Base-by-base conservation (phyloP, 2,329 filamentous ascomycete species). In the Sclerotinia borealis region DNA sequence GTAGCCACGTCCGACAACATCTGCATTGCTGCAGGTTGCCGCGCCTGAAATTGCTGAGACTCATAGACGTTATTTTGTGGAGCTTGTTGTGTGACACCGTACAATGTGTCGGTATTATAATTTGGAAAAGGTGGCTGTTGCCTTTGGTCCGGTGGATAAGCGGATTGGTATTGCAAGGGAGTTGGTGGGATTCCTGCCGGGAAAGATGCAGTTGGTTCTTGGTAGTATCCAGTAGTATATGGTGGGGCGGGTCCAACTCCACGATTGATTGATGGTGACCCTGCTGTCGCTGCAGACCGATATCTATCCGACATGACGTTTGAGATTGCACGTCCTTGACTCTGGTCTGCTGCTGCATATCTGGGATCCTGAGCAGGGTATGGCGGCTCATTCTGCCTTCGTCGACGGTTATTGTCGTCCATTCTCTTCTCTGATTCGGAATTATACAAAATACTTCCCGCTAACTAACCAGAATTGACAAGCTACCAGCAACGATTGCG, bases 1-100 rank as follows among this genome's bases (percentile, higher is more conserved):
- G 88, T 82, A 74, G 88, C 82, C 66, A 84, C 82, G 76, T 92
- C 86, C 74, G 86, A 79, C 76, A 93, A 82, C 78, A 92, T 90
- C 75, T 92, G 89, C 78, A 95, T 85, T 66, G 84, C 85, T 81
- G 89, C 85, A 78, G 88, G 84, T 74, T 92, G 90, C 79, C 89
- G 87, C 70, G 86, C 80, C 73, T 87, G 83, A 79, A 92, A 96
- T 74, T 88, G 88, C 78, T 87, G 83, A 75, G 87, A 85, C 73
- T 93, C 90, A 79, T 96, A 96, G 77, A 88, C 81, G 79, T 85
- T 76, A 78, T 79, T 80, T 77, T 85, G 84, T 68, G 81, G 78
- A 66, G 79, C 80, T 72, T 85, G 79, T 74, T 87, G 86, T 73
- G 83, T 80, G 72, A 93, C 88, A 78, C 87, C 88, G 80, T 96